These are phyloP conservation scores for Microbotryum violaceum DNA, from an alignment of 1,284 basidiomycete species.

Conservation along the genomic window DNA sequence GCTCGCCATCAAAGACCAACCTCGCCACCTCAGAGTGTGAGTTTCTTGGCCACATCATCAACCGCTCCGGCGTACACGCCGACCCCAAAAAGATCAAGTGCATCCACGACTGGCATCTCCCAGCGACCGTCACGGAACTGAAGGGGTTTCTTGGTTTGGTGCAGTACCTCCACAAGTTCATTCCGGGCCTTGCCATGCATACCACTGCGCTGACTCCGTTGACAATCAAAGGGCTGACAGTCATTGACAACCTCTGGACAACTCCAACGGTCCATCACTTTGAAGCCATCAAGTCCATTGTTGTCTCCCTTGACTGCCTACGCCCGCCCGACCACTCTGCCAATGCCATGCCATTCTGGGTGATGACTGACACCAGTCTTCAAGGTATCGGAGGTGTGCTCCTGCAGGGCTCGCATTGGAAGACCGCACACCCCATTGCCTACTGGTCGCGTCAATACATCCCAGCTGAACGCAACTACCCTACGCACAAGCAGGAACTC, in stretches of 20 bases:
- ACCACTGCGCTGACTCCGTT: slow-evolving; percentile 37
- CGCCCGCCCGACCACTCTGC: no score
- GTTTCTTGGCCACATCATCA: slow-evolving; percentile 45
- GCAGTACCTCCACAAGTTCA: slow-evolving; percentile 41
- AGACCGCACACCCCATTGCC: slow-evolving; percentile 14
- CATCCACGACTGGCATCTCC: slow-evolving; percentile 40
- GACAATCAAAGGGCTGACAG: slow-evolving; percentile 32
- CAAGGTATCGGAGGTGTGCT: background rate
- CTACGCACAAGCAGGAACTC: slow-evolving; percentile 22
- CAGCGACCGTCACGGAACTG: slow-evolving; percentile 37
- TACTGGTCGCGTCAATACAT: slow-evolving; percentile 19
- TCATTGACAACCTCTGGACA: no score
- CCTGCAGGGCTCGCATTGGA: slow-evolving; percentile 36
- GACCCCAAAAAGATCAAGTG: slow-evolving; percentile 36
- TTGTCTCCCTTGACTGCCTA: no score
- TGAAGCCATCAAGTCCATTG: background rate
- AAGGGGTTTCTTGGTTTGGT: slow-evolving; percentile 43
- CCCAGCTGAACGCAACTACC: slow-evolving; percentile 22
- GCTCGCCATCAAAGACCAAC: no score
- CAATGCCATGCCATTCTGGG: background rate
- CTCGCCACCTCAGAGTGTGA: slow-evolving; percentile 35
- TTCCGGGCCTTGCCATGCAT: slow-evolving; percentile 41
- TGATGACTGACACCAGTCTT: slow-evolving; percentile 32
- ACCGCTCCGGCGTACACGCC: slow-evolving; percentile 37
- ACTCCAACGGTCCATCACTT: background rate